A percentile compares a stretch with the other conserved stretches of the same genome.
phyloP scores from a whole-genome alignment of 768 basidiomycete genomes.

The Thelephora aurantiotincta region DNA sequence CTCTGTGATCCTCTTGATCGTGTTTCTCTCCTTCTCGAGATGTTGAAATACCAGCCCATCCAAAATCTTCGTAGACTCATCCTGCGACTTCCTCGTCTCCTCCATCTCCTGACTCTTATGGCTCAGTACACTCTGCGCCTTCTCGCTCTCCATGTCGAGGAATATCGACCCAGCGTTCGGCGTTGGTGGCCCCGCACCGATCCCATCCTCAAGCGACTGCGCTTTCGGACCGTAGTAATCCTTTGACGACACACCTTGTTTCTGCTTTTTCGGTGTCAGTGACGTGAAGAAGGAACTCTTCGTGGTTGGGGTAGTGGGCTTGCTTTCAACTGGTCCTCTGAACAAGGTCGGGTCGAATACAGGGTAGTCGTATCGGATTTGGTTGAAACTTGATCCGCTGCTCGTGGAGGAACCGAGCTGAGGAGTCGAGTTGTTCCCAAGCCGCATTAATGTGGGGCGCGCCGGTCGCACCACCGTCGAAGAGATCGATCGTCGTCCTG shows the following conservation, averaged over 20 bases:
- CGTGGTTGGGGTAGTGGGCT: conserved; percentile 20
- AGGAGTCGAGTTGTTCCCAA: conserved; percentile 60
- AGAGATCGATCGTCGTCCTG: background rate
- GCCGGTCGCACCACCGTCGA: conserved; percentile 2
- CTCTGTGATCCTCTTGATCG: conserved; percentile 59
- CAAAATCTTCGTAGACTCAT: conserved; percentile 49
- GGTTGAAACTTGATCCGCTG: background rate
- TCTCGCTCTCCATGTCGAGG: background rate
- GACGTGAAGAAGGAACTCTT: conserved; percentile 27
- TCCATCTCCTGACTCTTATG: conserved; percentile 11
- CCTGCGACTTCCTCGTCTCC: conserved; percentile 23
- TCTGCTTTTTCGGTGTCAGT: conserved; percentile 26
- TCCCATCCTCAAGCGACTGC: too few species aligned
- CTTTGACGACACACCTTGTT: background rate
- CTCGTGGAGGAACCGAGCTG: conserved; percentile 25
- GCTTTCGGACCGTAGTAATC: background rate
- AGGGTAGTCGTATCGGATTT: conserved; percentile 6
- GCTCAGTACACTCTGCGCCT: background rate
- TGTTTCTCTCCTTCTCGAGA: conserved; percentile 73
- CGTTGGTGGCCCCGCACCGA: too few species aligned
- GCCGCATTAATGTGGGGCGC: conserved; percentile 39
- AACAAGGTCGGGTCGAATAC: conserved; percentile 19
- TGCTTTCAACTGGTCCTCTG: conserved; percentile 39
- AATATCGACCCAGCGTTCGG: too few species aligned
- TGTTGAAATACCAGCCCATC: conserved; percentile 75